These are phyloP conservation scores for Aspergillus sclerotiicarbonarius DNA, from an alignment of 495 filamentous ascomycete species.

Conservation along the genomic window DNA sequence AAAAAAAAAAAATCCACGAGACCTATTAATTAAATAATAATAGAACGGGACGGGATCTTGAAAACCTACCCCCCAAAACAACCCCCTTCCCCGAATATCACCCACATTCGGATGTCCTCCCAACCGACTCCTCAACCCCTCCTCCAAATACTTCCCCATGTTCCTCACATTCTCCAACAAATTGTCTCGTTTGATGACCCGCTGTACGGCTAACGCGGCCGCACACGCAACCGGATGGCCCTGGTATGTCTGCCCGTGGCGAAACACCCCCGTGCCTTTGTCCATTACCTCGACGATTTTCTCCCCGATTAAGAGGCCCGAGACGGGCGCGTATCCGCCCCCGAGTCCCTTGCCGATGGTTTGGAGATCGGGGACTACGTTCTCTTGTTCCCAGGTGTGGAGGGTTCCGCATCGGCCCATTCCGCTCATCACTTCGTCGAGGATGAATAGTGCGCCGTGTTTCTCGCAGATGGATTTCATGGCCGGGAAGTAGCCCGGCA, in stretches of 20 bases:
- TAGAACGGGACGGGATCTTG: no score
- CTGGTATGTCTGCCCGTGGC: conserved; percentile 62
- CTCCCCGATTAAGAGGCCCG: conserved; percentile 55
- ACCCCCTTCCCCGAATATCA: conserved; percentile 55
- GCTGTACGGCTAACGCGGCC: conserved; percentile 55
- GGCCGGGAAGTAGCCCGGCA: conserved; percentile 62
- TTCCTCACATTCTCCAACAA: conserved; percentile 47
- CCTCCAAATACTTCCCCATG: conserved; percentile 47
- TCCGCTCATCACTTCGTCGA: conserved; percentile 80
- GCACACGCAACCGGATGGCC: conserved; percentile 57
- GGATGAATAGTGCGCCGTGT: conserved; percentile 65
- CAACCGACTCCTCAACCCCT: conserved; percentile 32
- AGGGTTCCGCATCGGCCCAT: conserved; percentile 69
- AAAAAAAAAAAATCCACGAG: no score
- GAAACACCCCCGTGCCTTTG: conserved; percentile 53
- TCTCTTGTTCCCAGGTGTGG: conserved; percentile 67
- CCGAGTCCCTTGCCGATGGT: conserved; percentile 69
- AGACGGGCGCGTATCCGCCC: conserved; percentile 63
- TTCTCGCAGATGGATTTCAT: conserved; percentile 62
- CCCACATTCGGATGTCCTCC: conserved; percentile 46
- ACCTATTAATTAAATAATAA: no score
- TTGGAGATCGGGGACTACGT: conserved; percentile 62
- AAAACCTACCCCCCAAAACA: conserved; percentile 55
- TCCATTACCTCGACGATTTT: conserved; percentile 54
- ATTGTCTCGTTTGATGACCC: conserved; percentile 44